phyloP scores from a whole-genome alignment of 768 basidiomycete genomes.

The Artomyces pyxidatus region DNA sequence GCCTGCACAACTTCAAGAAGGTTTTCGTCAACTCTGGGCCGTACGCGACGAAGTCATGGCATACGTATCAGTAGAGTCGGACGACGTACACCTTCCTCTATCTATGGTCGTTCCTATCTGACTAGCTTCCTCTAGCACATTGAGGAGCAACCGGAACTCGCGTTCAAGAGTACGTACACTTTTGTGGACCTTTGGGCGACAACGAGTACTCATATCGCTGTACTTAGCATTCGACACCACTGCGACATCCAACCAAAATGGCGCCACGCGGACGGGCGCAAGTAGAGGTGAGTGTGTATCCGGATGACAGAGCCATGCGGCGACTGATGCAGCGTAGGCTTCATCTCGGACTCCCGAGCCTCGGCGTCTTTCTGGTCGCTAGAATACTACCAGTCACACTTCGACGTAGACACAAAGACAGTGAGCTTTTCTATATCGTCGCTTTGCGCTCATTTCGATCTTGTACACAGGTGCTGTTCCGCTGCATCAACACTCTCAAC shows the following conservation, averaged over 20 bases:
- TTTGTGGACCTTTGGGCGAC: not conserved
- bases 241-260: not conserved
- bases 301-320: not conserved
- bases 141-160: constrained; percentile 62
- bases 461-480: constrained; percentile 50
- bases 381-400: constrained; percentile 83
- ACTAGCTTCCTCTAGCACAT: constrained; percentile 30
- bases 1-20: too few relatives aligned
- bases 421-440: constrained; percentile 26
- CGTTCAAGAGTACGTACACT: constrained; percentile 26
- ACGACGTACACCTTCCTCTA: constrained; percentile 43
- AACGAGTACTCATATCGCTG: not conserved
- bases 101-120: not conserved
- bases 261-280: not conserved
- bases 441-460: constrained; percentile 11
- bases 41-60: too few relatives aligned
- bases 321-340: constrained; percentile 37
- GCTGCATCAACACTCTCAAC: constrained; percentile 74
- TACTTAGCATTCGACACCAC: not conserved
- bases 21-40: too few relatives aligned
- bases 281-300: constrained; percentile 10
- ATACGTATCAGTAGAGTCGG: constrained; percentile 63
- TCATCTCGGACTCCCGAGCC: constrained; percentile 45
- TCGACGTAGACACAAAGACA: constrained; percentile 80
- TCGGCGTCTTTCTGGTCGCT: constrained; percentile 57